Percentiles rank a stretch among this genome's conserved stretches.
These are phyloP conservation scores for Blastobotrys aristatus DNA, from an alignment of 1,139 yeast species.

Conservation along the genomic window DNA sequence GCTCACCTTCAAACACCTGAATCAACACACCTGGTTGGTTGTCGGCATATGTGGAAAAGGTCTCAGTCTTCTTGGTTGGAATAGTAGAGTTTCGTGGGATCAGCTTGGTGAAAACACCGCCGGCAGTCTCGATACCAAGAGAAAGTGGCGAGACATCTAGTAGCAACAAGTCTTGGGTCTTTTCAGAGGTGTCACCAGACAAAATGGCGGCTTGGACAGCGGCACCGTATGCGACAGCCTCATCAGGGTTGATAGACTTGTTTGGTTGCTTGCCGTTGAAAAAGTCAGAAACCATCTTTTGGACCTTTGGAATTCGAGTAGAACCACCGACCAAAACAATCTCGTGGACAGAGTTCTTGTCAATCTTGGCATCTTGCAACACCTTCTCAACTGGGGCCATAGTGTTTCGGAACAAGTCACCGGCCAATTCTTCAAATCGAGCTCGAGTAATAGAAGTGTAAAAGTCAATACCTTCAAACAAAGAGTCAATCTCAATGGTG, in stretches of 20 bases:
- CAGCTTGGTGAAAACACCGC: slow-evolving; percentile 97
- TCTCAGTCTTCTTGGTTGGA: slow-evolving; percentile 91
- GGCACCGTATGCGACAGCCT: slow-evolving; percentile 97
- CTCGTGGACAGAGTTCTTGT: slow-evolving; percentile 80
- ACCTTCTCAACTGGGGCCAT: slow-evolving; percentile 92
- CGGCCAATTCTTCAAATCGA: slow-evolving; percentile 88
- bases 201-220: slow-evolving; percentile 97
- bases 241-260: slow-evolving; percentile 95
- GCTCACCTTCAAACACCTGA: slow-evolving; percentile 97
- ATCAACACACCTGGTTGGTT: slow-evolving; percentile 96
- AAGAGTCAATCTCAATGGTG: slow-evolving; percentile 90
- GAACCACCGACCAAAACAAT: slow-evolving; percentile 97
- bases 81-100: slow-evolving; percentile 96
- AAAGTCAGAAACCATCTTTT: slow-evolving; percentile 83
- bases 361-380: slow-evolving; percentile 79
- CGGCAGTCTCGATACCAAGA: slow-evolving; percentile 94
- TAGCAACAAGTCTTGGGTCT: slow-evolving; percentile 79
- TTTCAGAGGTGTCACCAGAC: slow-evolving; percentile 73
- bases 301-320: slow-evolving; percentile 98
- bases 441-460: slow-evolving; percentile 92
- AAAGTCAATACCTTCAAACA: slow-evolving; percentile 92
- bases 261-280: slow-evolving; percentile 92
- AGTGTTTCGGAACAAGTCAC: slow-evolving; percentile 82
- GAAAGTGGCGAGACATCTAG: slow-evolving; percentile 94
- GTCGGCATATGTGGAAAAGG: slow-evolving; percentile 91